Conservation (phyloP, 192 early-diverging fungal species). For the Chytriomyces sp. region DNA sequence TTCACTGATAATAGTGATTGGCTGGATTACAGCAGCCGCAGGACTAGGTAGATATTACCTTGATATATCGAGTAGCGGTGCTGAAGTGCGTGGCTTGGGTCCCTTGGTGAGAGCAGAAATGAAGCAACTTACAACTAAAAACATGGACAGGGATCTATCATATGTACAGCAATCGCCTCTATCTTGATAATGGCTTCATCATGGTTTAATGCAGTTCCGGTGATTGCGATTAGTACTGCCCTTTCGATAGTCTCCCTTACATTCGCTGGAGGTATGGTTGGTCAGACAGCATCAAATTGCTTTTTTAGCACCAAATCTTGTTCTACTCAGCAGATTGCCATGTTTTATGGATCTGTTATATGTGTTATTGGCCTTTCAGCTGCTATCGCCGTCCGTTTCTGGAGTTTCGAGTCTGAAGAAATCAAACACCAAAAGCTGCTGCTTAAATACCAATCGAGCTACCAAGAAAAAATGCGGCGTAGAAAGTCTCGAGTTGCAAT, state of each 20-base stretch:
- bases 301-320: neutral
- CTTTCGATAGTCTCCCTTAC: neutral
- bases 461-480: neutral
- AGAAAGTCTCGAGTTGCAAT: neutral
- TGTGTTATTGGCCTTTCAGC: neutral
- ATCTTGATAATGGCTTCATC: neutral
- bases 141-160: constrained; percentile 3
- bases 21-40: constrained; percentile 14
- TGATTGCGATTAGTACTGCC: constrained; percentile 1
- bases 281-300: neutral
- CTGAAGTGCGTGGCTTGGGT: constrained; percentile 8
- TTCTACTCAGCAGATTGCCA: constrained; percentile 14
- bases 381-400: constrained; percentile 6
- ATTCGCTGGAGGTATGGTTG: constrained; percentile 15
- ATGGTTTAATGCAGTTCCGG: constrained; percentile 3
- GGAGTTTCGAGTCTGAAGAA: constrained; percentile 23
- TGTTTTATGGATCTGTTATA: constrained; percentile 14
- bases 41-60: constrained; percentile 20
- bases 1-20: neutral
- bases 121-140: no score
- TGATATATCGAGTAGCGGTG: neutral
- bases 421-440: constrained; percentile 13
- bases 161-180: constrained; percentile 1
- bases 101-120: no score
- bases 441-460: neutral